Percentiles rank a stretch among this genome's conserved stretches.
Evolutionary conservation across 352 stramenopile species (phyloP).

Genomic region (Blastocystis sp.): DNA sequence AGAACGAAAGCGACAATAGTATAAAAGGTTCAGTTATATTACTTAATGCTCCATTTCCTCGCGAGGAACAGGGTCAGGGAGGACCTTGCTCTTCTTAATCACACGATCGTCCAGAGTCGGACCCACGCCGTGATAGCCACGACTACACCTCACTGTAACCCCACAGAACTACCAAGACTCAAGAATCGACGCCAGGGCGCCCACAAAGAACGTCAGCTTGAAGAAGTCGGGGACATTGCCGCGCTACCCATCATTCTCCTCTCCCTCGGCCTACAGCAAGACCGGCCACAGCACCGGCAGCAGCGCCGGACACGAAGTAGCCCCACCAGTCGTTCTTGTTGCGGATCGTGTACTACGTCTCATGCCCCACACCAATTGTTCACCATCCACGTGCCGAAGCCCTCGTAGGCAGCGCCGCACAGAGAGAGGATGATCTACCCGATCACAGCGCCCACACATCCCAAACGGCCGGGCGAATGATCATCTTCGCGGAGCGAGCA

Average conservation of each 20-base stretch:
- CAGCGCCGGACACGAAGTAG: conserved; percentile 33
- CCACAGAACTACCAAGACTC: conserved; percentile 26
- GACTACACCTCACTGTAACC: neutral
- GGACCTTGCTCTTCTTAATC: conserved; percentile 35
- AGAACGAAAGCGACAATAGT: conserved; percentile 3
- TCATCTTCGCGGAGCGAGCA: conserved; percentile 19
- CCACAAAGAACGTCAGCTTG: conserved; percentile 50
- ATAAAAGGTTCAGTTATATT: conserved; percentile 18
- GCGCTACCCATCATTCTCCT: neutral
- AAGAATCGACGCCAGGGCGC: conserved; percentile 26
- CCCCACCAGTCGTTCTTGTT: conserved; percentile 47
- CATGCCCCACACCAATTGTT: neutral
- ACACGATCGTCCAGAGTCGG: conserved; percentile 4
- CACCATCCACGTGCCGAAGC: conserved; percentile 37
- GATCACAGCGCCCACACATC: neutral
- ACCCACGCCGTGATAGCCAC: conserved; percentile 38
- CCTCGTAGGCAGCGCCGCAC: conserved; percentile 7
- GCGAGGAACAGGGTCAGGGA: conserved; percentile 28
- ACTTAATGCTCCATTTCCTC: neutral
- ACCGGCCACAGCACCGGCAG: conserved; percentile 12
- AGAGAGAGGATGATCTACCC: conserved; percentile 9
- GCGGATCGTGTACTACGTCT: conserved; percentile 29
- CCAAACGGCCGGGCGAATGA: conserved; percentile 29
- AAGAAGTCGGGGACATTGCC: conserved; percentile 43
- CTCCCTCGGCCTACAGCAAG: neutral